Percentiles rank a stretch among this genome's conserved stretches.
phyloP scores from a whole-genome alignment of 148 eudicot species.

The Camellia lanceoleosa region DNA sequence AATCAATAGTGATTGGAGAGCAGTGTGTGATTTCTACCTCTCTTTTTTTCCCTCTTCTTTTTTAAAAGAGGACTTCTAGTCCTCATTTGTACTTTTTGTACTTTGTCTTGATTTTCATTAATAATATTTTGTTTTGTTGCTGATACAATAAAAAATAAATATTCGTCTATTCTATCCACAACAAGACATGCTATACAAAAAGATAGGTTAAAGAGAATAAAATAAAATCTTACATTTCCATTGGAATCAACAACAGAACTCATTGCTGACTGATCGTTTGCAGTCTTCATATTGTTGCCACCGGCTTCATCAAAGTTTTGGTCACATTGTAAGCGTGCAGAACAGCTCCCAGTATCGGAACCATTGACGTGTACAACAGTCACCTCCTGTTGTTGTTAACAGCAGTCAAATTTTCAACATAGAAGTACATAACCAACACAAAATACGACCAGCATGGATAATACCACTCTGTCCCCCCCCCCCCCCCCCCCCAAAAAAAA shows the following conservation, averaged over 20 bases:
- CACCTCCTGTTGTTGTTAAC: constrained; percentile 52
- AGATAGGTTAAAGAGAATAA: constrained; percentile 11
- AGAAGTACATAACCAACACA: constrained; percentile 18
- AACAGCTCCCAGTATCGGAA: constrained; percentile 13
- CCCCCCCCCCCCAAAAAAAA: not conserved
- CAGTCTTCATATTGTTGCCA: constrained; percentile 18
- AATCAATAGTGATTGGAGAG: too few species aligned
- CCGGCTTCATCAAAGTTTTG: constrained; percentile 28
- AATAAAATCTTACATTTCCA: constrained; percentile 46
- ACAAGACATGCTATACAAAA: not conserved
- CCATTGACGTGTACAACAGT: constrained; percentile 15
- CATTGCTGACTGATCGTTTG: constrained; percentile 20
- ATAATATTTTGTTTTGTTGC: too few species aligned
- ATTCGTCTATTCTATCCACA: not conserved
- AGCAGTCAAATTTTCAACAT: constrained; percentile 35
- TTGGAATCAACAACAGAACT: constrained; percentile 25
- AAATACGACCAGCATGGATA: not conserved
- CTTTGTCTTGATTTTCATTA: too few species aligned
- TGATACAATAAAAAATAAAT: too few species aligned
- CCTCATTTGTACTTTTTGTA: too few species aligned
- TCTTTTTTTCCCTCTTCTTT: too few species aligned
- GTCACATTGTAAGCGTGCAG: constrained; percentile 19
- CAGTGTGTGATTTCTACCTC: too few species aligned
- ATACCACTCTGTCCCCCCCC: not conserved
- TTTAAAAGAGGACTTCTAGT: too few species aligned